These are phyloP conservation scores for Colletotrichum eremochloae DNA, from an alignment of 2,329 filamentous ascomycete species.

Conservation along the genomic window DNA sequence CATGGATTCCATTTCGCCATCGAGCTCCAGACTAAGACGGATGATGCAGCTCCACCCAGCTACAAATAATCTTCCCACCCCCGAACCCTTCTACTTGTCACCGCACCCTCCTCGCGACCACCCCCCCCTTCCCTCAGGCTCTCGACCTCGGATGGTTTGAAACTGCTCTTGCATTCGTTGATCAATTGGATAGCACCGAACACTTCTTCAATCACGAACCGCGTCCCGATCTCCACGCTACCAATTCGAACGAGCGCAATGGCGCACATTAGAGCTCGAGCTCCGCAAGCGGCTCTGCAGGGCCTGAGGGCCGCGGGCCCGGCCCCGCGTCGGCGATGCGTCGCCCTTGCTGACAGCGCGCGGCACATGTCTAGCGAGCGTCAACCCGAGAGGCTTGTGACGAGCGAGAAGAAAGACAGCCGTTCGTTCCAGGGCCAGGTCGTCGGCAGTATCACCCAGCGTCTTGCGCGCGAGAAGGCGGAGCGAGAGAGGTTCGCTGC, in stretches of 20 bases:
- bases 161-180: neutral
- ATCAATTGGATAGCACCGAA: neutral
- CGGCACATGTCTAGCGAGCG: slow-evolving; percentile 46
- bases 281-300: slow-evolving; percentile 49
- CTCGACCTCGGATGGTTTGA: slow-evolving; percentile 4
- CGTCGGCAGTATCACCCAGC: slow-evolving; percentile 68
- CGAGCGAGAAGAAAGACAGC: slow-evolving; percentile 55
- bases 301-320: slow-evolving; percentile 46
- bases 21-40: slow-evolving; percentile 39
- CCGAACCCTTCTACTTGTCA: neutral
- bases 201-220: neutral
- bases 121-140: slow-evolving; percentile 5
- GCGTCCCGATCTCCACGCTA: neutral
- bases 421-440: slow-evolving; percentile 70
- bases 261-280: slow-evolving; percentile 52
- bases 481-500: slow-evolving; percentile 65
- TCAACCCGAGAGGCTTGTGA: slow-evolving; percentile 42
- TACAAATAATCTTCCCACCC: slow-evolving; percentile 30
- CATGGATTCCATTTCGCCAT: slow-evolving; percentile 40
- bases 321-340: slow-evolving; percentile 36
- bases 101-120: slow-evolving; percentile 7
- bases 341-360: slow-evolving; percentile 31
- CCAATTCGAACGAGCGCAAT: slow-evolving; percentile 43
- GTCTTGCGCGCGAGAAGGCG: slow-evolving; percentile 66
- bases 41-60: slow-evolving; percentile 28